A percentile compares a stretch with the other conserved stretches of the same genome.
Evolutionary conservation across 495 filamentous ascomycete genomes (phyloP).

Genomic region (Aspergillus diversus): DNA sequence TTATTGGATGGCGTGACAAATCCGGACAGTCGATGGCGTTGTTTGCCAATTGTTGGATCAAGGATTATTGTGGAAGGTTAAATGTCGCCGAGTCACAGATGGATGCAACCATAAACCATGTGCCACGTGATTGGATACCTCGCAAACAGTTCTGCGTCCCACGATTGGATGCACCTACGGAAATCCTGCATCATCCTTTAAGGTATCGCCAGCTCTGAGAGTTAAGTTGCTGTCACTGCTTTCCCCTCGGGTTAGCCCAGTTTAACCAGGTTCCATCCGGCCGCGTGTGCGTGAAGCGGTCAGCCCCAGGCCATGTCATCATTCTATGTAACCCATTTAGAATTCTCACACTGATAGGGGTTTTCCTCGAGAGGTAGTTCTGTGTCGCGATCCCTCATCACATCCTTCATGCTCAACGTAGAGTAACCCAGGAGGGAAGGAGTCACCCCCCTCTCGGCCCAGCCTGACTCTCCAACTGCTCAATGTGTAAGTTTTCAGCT

Average conservation of each 20-base stretch:
- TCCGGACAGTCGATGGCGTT: not conserved
- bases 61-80: not conserved
- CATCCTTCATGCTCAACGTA: not conserved
- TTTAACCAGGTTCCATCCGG: not conserved
- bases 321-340: constrained; percentile 13
- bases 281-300: not conserved
- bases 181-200: not conserved
- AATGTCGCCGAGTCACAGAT: not conserved
- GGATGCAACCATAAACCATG: constrained; percentile 4
- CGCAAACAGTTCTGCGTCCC: not conserved
- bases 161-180: not conserved
- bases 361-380: not conserved
- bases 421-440: constrained; percentile 6
- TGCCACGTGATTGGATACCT: constrained; percentile 4
- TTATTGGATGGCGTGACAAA: not conserved
- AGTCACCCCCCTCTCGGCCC: not conserved
- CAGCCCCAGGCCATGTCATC: constrained; percentile 2
- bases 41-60: not conserved
- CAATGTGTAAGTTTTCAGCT: not conserved
- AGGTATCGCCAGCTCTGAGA: not conserved
- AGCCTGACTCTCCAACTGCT: not conserved
- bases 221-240: not conserved
- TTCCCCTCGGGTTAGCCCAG: not conserved
- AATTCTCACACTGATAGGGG: not conserved
- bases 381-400: not conserved